phyloP scores from a whole-genome alignment of 2,329 filamentous ascomycete species.

The Aspergillus hortae region DNA sequence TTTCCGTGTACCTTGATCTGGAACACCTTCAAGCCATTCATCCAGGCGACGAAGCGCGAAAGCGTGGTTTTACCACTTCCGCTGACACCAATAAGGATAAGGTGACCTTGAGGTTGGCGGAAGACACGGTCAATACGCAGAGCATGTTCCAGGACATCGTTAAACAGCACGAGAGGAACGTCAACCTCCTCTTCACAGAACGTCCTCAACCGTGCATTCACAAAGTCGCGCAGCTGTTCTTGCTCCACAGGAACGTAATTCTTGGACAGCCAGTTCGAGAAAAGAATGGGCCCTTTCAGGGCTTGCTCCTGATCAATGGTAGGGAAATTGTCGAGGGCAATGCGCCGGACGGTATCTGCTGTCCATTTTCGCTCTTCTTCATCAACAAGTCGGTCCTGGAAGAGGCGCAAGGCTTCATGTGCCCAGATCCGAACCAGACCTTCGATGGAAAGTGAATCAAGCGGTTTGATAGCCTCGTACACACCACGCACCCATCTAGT shows the following conservation, averaged over 20 bases:
- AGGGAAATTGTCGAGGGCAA: constrained; percentile 89
- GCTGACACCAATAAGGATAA: constrained; percentile 97
- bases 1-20: constrained; percentile 99
- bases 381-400: constrained; percentile 92
- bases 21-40: constrained; percentile 98
- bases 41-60: constrained; percentile 98
- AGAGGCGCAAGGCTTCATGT: constrained; percentile 90
- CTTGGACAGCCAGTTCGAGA: constrained; percentile 99
- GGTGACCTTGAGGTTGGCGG: constrained; percentile 93
- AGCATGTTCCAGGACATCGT: constrained; percentile 97
- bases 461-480: constrained; percentile 91
- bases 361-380: constrained; percentile 97
- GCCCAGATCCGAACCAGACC: constrained; percentile 96
- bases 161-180: constrained; percentile 97
- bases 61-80: constrained; percentile 98
- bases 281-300: constrained; percentile 87
- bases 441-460: constrained; percentile 83
- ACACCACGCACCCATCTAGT: constrained; percentile 97
- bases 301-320: constrained; percentile 90
- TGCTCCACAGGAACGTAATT: constrained; percentile 96
- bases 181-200: constrained; percentile 99
- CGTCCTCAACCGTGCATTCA: constrained; percentile 92
- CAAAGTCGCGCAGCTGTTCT: constrained; percentile 91
- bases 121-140: constrained; percentile 98
- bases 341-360: constrained; percentile 77